Evolutionary conservation across 1,284 basidiomycete genomes (phyloP), one percentile per base, ranked within the genome.

Genomic region (Rhodotorula sp.): DNA sequence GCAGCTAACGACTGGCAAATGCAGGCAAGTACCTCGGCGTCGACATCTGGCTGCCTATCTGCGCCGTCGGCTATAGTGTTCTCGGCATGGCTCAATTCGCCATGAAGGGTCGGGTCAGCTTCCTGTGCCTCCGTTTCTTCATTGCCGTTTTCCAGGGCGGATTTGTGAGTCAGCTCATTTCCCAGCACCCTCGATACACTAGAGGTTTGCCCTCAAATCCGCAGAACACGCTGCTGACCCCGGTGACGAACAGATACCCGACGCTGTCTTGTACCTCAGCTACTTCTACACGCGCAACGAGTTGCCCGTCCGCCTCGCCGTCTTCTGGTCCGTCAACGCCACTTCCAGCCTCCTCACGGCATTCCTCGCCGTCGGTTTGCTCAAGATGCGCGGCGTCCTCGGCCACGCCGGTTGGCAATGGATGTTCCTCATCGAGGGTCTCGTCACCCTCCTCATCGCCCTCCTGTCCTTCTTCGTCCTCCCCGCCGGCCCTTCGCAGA

Each of bases 401-500:
- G 74, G 74, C 3, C 53, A 70, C 42, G 66, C 66, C 1, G 70
- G 73, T 0, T 72, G 70, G 74, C 45, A 55, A 14, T 75, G 71
- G 65, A 68, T 73, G 72, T 74, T 76, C 63, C 41, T 73, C 1
- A 55, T 76, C 41, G 72, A 76, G 45, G 71, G 68, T 1, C 34
- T 62, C 0, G 27, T 63, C 44, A 67, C 64, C 19, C 60, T 67
- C 27, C 10, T 46, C 19, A 80, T 81, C 61, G 81, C 80, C 9
- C 48, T 78, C n/a, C 46, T 81, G 16, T 81, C 81, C 0, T 79
- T 82, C 64, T 64, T 79, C 53, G 72, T 65, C 21, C 64, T 66
- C n/a, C 78, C 81, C 3, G 74, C 83, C 1, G 67, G 77, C 4
- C 82, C 83, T 0, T 81, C 80, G 1, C 78, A 82, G 72, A 84